Base-by-base conservation (phyloP, 1,139 yeast species). In the Suhomyces wounanorum region DNA sequence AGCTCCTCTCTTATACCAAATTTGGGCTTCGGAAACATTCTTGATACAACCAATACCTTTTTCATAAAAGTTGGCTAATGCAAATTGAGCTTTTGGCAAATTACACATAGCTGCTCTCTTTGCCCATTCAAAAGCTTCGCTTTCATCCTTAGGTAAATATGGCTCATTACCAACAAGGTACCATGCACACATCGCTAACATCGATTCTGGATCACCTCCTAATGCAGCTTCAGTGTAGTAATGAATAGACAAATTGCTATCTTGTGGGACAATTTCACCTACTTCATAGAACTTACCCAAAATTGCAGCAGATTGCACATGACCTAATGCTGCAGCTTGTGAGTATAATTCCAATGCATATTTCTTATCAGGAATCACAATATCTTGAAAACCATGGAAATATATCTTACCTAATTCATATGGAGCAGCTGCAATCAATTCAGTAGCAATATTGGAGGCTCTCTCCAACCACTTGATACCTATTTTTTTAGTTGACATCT, bases 181-280 rank as follows among this genome's bases (percentile, higher is more conserved):
- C 98, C 98, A 94, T 2, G 97, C 97, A 68, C 97, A 91, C 77
- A 94, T 78, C 3, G 96, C 92, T 61, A 92, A 76, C 96, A 92
- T 94, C 14, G 96, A 87, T 48, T 82, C 84, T 1, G 96, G 82
- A 67, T 94, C 96, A 6, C 97, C 97, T 2, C 87, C 87, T 43
- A 86, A 69, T 0, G 98, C 97, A 0, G 96, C 96, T 59, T 88
- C 85, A 0, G 97, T 91, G 67, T 90, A 94, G 66, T 92, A 94
- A 67, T 94, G 97, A 45, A 94, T 89, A 1, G 96, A 87, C 49
- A 94, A 76, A 58, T 89, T 88, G 0, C 94, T 78, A 66, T 94
- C 96, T 58, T 85, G 89, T 1, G 91, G 89, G 14, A 94, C 86
- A 23, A 85, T 77, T 14, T 84, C 82, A 1, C 98, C 98, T 44